Base-by-base conservation (phyloP, 2,329 filamentous ascomycete genomes). In the Fonsecaea multimorphosa region DNA sequence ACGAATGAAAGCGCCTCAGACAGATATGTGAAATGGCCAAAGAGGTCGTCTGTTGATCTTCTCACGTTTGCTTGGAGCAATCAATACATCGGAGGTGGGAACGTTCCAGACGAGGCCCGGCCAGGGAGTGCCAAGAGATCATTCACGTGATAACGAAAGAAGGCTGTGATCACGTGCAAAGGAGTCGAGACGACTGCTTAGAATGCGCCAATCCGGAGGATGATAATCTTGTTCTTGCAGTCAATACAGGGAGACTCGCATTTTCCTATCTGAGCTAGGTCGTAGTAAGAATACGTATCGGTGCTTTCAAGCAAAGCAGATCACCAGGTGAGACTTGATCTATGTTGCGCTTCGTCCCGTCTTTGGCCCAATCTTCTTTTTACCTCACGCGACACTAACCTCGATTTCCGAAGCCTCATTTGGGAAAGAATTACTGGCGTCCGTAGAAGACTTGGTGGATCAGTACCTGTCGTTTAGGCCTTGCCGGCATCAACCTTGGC, bases 401-500 rank as follows among this genome's bases (percentile, higher is more conserved):
- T 59, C 57, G 29, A 59, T 31, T 34, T 49, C 56, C 24, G 56
- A 52, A 52, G 57, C 56, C 52, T 63, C 51, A 40, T 29, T 63
- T 56, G 49, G 54, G 40, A 44, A 29, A 27, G 49, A 36, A 1
- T 51, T 53, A 6, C 27, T 44, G 46, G 58, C 34, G 24, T 32
- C 22, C 40, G 34, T 32, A 53, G 46, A 49, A 29, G 46, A 32
- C 6, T 44, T n/a, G 27, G 58, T 11, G 14, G 24, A 27, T 19
- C 31, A 22, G 12, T 16, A 36, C 19, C 11, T 12, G 31, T 40
- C 49, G 4, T 61, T 58, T 69, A 69, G 19, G 67, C 65, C 27
- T 68, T 68, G 78, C 79, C 77, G 12, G 58, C 58, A 76, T 93
- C 91, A 72, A 90, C 89, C 86, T 91, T 91, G 82, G 90, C 85